Evolutionary conservation across 2,329 filamentous ascomycete species (phyloP), one percentile per base, ranked within the genome.

Genomic region (Penicillium corylophilum): DNA sequence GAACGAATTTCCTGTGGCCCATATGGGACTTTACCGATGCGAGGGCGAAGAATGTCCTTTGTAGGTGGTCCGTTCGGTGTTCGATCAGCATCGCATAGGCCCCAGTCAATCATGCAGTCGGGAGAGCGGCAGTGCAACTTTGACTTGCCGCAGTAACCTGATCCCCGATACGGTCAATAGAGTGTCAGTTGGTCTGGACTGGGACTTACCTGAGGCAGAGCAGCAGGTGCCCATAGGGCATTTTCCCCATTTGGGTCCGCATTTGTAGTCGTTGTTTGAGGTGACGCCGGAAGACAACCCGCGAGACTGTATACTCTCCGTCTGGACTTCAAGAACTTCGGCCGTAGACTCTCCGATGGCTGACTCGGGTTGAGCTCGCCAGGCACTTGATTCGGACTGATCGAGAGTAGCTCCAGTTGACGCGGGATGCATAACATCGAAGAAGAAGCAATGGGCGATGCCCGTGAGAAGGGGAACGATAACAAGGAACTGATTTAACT

Each of bases 141-240:
- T 1, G 71, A 69, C 7, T 62, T 64, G 22, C 72, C 71, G 44
- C 72, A 75, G 50, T 67, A 74, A 26, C 72, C 72, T 75, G 51
- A 2, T 44, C 15, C 31, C 18, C 44, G 20, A 7, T 8, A 7
- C 2, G 10, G 33, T 56, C 20, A 56, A 24, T 26, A 36, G 24
- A 18, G 2, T 40, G 13, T 29, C 22, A 13, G 24, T 9, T 9
- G 7, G 7, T 22, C 12, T 10, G 31, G 16, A 18, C 9, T 5
- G 24, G 45, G 8, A 62, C 56, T 44, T 64, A 73, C 73, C 73
- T 51, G 68, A 60, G 42, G 61, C 55, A 15, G 72, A 74, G 57
- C 73, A 75, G 57, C 73, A 75, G 33, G 67, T 66, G 15, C 64
- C 64, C 35, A 65, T 56, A 10, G 64, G 53, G 46, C 73, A 75